A percentile compares a stretch with the other conserved stretches of the same genome.
phyloP scores from a whole-genome alignment of 768 basidiomycete species.

The Mycena epipterygia region DNA sequence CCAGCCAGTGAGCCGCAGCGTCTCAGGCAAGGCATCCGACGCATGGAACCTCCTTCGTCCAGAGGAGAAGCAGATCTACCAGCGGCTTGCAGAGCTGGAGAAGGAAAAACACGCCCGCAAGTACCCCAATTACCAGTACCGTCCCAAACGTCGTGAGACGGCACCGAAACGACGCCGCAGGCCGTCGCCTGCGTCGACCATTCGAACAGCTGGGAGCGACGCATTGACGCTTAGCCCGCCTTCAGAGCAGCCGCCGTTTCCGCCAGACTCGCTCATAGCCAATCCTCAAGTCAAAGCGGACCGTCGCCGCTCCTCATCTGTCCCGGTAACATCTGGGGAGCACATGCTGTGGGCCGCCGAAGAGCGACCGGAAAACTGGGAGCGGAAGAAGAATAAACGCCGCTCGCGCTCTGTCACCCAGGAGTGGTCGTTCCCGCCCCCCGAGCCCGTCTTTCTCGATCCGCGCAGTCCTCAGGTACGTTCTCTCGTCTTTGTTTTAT shows the following conservation, averaged over 20 bases:
- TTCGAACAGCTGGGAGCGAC: neutral
- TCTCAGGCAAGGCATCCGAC: slow-evolving; percentile 28
- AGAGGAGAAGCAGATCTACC: slow-evolving; percentile 6
- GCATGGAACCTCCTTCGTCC: slow-evolving; percentile 21
- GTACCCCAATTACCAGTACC: slow-evolving; percentile 32
- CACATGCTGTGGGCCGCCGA: slow-evolving; percentile 2
- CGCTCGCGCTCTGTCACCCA: slow-evolving; percentile 33
- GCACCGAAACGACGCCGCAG: neutral
- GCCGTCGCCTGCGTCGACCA: slow-evolving; percentile 12
- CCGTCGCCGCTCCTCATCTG: slow-evolving; percentile 34
- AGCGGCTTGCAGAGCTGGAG: slow-evolving; percentile 17
- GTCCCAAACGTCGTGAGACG: slow-evolving; percentile 12
- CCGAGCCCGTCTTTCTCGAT: slow-evolving; percentile 15
- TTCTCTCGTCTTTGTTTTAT: neutral
- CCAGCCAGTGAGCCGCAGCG: neutral
- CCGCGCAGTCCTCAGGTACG: slow-evolving; percentile 29
- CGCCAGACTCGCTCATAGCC: slow-evolving; percentile 6
- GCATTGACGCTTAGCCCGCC: neutral
- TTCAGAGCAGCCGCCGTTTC: slow-evolving; percentile 19
- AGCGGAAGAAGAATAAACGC: slow-evolving; percentile 20
- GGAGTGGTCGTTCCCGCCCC: slow-evolving; percentile 18
- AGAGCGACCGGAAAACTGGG: slow-evolving; percentile 1
- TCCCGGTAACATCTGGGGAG: slow-evolving; percentile 29
- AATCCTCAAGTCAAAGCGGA: slow-evolving; percentile 22
- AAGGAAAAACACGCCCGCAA: slow-evolving; percentile 23